These are phyloP conservation scores for Plasmodium falciparum DNA, from an alignment of 169 alveolate species.

Conservation along the genomic window DNA sequence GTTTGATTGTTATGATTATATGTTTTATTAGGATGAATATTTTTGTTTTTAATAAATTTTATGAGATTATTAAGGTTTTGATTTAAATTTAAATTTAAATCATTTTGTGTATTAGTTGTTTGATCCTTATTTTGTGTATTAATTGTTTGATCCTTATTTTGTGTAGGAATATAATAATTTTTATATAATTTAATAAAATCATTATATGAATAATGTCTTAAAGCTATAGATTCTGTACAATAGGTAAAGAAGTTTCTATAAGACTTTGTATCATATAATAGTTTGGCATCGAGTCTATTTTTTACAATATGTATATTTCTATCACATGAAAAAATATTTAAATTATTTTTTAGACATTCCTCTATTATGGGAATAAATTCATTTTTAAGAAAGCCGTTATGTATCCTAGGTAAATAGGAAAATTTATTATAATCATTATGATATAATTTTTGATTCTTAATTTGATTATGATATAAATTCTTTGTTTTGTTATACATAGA, in stretches of 20 bases:
- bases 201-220: conserved; percentile 38
- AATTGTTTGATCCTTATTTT: neutral
- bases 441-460: neutral
- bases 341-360: conserved; percentile 35
- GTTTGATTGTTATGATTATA: neutral
- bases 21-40: neutral
- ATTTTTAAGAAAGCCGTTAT: conserved; percentile 60
- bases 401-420: conserved; percentile 70
- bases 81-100: neutral
- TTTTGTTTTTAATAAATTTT: neutral
- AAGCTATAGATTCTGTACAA: conserved; percentile 51
- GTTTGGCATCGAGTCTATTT: conserved; percentile 63
- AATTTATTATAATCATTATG: conserved; percentile 33
- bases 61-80: neutral
- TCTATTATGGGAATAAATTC: conserved; percentile 49
- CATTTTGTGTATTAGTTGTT: neutral
- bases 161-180: conserved; percentile 6
- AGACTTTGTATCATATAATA: conserved; percentile 57
- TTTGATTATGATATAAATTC: too few relatives aligned
- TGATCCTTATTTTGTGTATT: neutral
- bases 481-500: too few relatives aligned
- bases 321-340: conserved; percentile 33
- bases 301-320: conserved; percentile 35
- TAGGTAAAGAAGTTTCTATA: conserved; percentile 65
- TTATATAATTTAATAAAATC: conserved; percentile 22